These are phyloP conservation scores for Mallotus repandus DNA, from an alignment of 441 rosid species.

Conservation along the genomic window DNA sequence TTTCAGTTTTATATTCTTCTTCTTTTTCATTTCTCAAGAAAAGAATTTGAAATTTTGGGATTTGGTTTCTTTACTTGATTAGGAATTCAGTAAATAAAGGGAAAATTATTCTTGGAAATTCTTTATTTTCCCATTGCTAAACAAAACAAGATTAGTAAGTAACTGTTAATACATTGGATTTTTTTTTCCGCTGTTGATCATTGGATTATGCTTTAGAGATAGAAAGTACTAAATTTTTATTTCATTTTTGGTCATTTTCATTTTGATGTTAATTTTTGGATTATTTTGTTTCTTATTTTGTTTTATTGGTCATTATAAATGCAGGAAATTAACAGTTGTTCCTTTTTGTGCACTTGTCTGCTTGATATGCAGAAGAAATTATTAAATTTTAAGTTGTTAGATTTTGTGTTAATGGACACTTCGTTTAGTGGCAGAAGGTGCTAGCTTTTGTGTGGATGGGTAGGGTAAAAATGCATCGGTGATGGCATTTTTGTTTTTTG, in stretches of 20 bases:
- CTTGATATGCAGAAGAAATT: too few species aligned
- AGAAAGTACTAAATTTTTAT: background rate
- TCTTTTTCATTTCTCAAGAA: background rate
- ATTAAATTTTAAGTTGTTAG: too few species aligned
- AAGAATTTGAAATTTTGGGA: slow-evolving; percentile 1
- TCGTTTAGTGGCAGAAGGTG: slow-evolving; percentile 95
- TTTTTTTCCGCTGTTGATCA: too few species aligned
- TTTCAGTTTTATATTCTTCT: background rate
- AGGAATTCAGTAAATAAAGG: background rate
- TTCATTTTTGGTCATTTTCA: background rate
- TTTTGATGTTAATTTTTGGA: background rate
- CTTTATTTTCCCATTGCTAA: background rate
- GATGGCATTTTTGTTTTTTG: background rate
- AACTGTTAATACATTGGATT: too few species aligned
- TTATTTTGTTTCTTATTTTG: background rate
- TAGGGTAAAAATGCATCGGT: slow-evolving; percentile 92
- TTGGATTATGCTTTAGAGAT: background rate
- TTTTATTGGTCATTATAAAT: background rate
- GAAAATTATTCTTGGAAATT: background rate
- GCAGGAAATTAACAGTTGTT: background rate
- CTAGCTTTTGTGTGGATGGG: slow-evolving; percentile 36
- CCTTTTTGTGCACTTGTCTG: too few species aligned
- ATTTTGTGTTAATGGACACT: slow-evolving; percentile 78
- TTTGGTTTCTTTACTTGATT: background rate
- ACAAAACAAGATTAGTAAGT: too few species aligned